Evolutionary conservation across 495 filamentous ascomycete species (phyloP), one percentile per base, ranked within the genome.

Genomic region (Lophiostoma macrostomum): DNA sequence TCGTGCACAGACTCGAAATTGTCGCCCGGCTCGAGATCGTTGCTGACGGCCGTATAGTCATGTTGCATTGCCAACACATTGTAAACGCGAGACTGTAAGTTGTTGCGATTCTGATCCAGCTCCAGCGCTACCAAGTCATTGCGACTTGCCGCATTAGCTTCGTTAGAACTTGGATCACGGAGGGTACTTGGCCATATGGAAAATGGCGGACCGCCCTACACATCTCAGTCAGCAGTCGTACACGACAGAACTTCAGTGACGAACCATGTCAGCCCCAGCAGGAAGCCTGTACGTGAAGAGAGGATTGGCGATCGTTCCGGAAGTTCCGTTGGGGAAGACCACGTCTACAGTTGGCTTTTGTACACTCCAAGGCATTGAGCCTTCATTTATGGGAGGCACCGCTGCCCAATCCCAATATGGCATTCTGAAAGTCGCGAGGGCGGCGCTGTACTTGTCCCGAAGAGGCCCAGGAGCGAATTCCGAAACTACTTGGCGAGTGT

Each of bases 321-420:
- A 40, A 10, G 67, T 60, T 7, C 80, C 80, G 39, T 71, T 77
- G 7, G 82, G 80, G 5, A 76, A 73, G 29, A 73, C 64, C 5
- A 83, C 69, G 20, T 72, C 66, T n/a, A 84, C 61, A 13, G 69
- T 66, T 22, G 65, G 67, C 19, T 65, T 65, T 5, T 72, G 69
- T 39, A 85, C 61, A 46, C 72, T 77, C 13, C 39, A 14, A 3
- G 82, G 80, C 29, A 80, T 68, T 4, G 75, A 69, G 50, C 68
- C 67, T 44, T 75, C 67, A 0, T 71, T 68, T 11, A 35, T 41
- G 19, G 80, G 69, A n/a, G 79, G 75, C 12, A 52, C 51, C 19
- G 72, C 69, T 23, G 83, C 81, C 82, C 80, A 87, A 54, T 86
- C 83, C 81, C 80, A 85, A 64, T 82, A 87, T 3, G 83, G 83